Base-by-base conservation (phyloP, 306 rosid species). In the Prinsepia uniflora region DNA sequence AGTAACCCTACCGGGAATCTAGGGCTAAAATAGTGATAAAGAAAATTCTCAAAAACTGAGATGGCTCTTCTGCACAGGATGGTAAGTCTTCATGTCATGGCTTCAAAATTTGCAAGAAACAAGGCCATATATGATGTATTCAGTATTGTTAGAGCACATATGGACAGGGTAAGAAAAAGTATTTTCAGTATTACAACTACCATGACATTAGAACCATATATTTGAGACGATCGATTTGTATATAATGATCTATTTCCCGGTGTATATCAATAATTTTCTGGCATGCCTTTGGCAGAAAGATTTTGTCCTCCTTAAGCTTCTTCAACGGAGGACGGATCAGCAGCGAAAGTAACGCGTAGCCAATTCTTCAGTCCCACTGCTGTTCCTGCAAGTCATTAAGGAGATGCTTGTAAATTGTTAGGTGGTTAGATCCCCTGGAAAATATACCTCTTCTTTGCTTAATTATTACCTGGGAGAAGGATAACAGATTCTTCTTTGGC, bases 401-500 rank as follows among this genome's bases (percentile, higher is more conserved):
- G 11, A 59, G 43, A 49, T 42, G 11, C 18, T 41, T 41, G 52
- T 50, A 24, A 34, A 13, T 18, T 6, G 36, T 30, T 30, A 30
- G 36, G 36, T 30, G 22, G 62, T 20, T 10, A 22, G 2, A 56
- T 6, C 4, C 6, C 62, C n/a, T 53, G 57, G 5, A 56, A 56
- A 11, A 6, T 22, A 57, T 57, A 39, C 3, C 24, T 57, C 15
- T 5, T 11, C 15, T 57, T 11, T 14, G 13, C 14, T 46, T 17
- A 71, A 5, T 65, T 70, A 67, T 81, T 22, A 91, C 99, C 99
- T 78, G 99, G 99, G 82, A 94, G 99, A 83, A 94, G 79, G 87
- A 91, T 78, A n/a, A 94, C 85, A 48, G 96, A 84, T 82, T 94
- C 96, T 81, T 94, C 99, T 89, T 94, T 91, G 22, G 89, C 96